phyloP scores from a whole-genome alignment of 2,329 filamentous ascomycete species.

The Lachnellula arida region DNA sequence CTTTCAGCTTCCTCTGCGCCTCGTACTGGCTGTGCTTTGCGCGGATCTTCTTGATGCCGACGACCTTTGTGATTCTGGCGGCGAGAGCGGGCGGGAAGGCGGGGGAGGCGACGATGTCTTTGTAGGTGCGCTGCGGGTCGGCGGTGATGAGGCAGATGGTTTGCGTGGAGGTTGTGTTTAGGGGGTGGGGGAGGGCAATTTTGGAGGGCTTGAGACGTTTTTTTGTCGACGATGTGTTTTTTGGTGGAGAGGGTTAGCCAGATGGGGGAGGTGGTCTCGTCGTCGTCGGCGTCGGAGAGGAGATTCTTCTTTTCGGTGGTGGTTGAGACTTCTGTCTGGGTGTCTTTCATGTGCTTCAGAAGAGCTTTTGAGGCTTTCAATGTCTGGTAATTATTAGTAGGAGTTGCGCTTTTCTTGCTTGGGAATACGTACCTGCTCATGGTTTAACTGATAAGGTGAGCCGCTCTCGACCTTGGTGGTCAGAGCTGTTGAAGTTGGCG shows the following conservation, averaged over 20 bases:
- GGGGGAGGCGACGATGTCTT: conserved; percentile 74
- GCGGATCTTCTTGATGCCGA: conserved; percentile 82
- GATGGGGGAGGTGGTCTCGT: conserved; percentile 47
- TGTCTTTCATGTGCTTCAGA: conserved; percentile 56
- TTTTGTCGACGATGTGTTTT: conserved; percentile 64
- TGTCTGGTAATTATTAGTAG: conserved; percentile 37
- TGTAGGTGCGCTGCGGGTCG: conserved; percentile 77
- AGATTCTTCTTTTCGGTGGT: conserved; percentile 51
- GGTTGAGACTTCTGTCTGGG: conserved; percentile 41
- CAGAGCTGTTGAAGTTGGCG: conserved; percentile 25
- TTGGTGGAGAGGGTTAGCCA: conserved; percentile 63
- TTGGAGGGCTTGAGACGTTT: conserved; percentile 78
- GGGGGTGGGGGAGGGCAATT: conserved; percentile 70
- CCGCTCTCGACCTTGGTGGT: conserved; percentile 32
- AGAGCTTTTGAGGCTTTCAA: conserved; percentile 61
- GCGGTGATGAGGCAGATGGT: conserved; percentile 85
- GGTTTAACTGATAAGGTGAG: conserved; percentile 31
- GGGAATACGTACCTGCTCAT: conserved; percentile 26
- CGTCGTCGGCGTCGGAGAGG: conserved; percentile 41
- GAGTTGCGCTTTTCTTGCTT: neutral
- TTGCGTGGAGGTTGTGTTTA: conserved; percentile 61
- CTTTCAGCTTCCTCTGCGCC: conserved; percentile 72
- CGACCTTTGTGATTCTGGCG: conserved; percentile 67
- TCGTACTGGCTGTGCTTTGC: conserved; percentile 88
- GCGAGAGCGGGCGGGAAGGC: conserved; percentile 64